Evolutionary conservation across 495 filamentous ascomycete species (phyloP).

Genomic region (Oidiodendron maius): DNA sequence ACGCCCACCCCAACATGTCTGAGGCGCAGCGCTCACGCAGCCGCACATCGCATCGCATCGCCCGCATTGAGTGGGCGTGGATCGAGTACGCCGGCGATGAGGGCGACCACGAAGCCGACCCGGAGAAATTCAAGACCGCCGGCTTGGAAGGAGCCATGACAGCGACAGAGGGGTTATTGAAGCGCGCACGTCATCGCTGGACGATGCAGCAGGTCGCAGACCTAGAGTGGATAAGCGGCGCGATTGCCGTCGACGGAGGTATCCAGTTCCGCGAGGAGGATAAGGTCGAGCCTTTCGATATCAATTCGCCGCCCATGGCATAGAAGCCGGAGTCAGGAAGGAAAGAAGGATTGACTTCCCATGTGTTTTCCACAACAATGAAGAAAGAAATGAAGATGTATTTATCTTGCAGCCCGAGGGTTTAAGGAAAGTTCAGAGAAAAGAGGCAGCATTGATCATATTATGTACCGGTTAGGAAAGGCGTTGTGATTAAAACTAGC

Average conservation of each 20-base stretch:
- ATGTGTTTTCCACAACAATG: too few relatives aligned
- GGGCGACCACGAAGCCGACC: slow-evolving; percentile 53
- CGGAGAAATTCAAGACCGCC: slow-evolving; percentile 44
- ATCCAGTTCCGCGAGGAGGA: slow-evolving; percentile 62
- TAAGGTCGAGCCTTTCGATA: slow-evolving; percentile 36
- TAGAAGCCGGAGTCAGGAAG: background rate
- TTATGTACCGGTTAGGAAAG: too few relatives aligned
- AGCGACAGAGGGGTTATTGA: slow-evolving; percentile 76
- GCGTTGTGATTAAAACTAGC: too few relatives aligned
- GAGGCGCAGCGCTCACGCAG: slow-evolving; percentile 66
- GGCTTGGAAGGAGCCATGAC: slow-evolving; percentile 68
- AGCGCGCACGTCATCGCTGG: slow-evolving; percentile 71
- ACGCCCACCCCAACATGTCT: slow-evolving; percentile 68
- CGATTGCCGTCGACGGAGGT: slow-evolving; percentile 65
- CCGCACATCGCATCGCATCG: slow-evolving; percentile 86
- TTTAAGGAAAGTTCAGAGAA: background rate
- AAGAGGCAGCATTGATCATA: background rate
- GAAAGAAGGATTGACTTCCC: too few relatives aligned
- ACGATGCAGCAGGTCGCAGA: slow-evolving; percentile 62
- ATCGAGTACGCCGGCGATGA: slow-evolving; percentile 71
- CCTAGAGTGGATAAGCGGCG: slow-evolving; percentile 70
- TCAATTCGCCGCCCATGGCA: background rate
- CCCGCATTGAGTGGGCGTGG: slow-evolving; percentile 92
- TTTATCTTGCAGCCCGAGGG: background rate
- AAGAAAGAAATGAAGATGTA: too few relatives aligned